Evolutionary conservation across 192 early-diverging fungal species (phyloP), one percentile per base, ranked within the genome.

Genomic region (Coemansia sp.): DNA sequence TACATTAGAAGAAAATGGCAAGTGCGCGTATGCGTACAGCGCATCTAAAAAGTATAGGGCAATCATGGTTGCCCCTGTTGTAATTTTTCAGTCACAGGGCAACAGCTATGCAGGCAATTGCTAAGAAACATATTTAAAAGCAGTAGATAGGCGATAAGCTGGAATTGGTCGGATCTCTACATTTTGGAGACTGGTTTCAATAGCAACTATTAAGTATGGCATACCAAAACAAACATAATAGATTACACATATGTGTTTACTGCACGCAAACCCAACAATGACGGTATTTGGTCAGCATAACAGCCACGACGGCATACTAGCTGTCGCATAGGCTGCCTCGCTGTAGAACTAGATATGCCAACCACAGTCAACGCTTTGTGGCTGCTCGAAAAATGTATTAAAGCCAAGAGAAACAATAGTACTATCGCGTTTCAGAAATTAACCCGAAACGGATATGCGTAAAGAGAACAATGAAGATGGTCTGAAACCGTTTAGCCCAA

Each of bases 391-490:
- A 14, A 46, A 46, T 14, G 39, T 14, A 46, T 46, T 46, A 3
- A 46, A 17, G 3, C 11, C 9, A 17, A 17, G 3, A 17, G 3
- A 46, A 46, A 17, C 39, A 46, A 46, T 46, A 46, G 8, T 17
- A 17, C 3, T 14, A 46, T 46, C 11, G 8, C 39, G 3, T 46
- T 46, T 17, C 39, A 46, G 39, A 52, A 20, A 63, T 63, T 63
- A 63, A 63, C 19, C 42, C 22, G 50, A 63, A 63, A 52, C 51
- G 50, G 51, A 53, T 32, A 63, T 52, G 11, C 9, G 9, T 24
- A 60, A 9, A 42, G 0, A 10, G 20, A 23, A 63, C 61, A 63
- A 63, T 63, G 8, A 17, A 50, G 8, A 51, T 42, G 46, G 61
- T 62, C 61, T 36, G 24, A 23, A 3, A 27, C 11, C 61, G 8